These are phyloP conservation scores for Dothideomycetes sp. DNA, from an alignment of 2,329 filamentous ascomycete species.

Conservation along the genomic window DNA sequence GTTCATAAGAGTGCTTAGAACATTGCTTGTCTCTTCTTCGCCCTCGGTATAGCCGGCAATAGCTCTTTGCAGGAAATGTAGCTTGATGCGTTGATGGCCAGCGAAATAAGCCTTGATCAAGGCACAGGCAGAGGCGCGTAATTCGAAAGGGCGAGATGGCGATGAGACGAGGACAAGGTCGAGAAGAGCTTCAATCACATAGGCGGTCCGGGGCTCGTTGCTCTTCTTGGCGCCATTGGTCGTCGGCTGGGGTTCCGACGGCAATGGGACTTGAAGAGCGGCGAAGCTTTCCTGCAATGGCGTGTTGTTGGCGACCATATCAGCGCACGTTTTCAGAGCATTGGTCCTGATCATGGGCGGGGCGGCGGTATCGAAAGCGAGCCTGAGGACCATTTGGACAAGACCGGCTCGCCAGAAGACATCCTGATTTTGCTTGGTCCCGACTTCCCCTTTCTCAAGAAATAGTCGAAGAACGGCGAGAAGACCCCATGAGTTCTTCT, in stretches of 20 bases:
- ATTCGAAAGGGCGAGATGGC: conserved; percentile 58
- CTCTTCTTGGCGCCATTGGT: conserved; percentile 44
- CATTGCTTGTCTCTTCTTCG: conserved; percentile 67
- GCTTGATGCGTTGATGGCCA: conserved; percentile 66
- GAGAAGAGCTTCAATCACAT: conserved; percentile 87
- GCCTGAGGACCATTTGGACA: conserved; percentile 65
- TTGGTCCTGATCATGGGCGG: conserved; percentile 73
- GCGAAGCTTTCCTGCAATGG: conserved; percentile 81
- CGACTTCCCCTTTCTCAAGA: conserved; percentile 65
- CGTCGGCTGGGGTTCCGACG: conserved; percentile 19
- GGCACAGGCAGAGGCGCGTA: conserved; percentile 74
- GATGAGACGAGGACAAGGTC: conserved; percentile 66
- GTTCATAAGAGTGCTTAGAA: conserved; percentile 69
- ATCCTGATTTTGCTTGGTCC: conserved; percentile 71
- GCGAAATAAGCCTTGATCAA: conserved; percentile 90
- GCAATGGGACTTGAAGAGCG: conserved; percentile 59
- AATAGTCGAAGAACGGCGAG: conserved; percentile 81
- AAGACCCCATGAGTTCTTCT: conserved; percentile 85
- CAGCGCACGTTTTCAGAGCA: conserved; percentile 75
- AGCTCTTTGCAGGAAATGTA: conserved; percentile 77
- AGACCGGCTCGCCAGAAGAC: conserved; percentile 78
- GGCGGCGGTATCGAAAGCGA: conserved; percentile 66
- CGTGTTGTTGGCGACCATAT: conserved; percentile 74
- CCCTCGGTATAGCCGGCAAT: conserved; percentile 76
- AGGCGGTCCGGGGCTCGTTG: conserved; percentile 34